Evolutionary conservation across 2,329 filamentous ascomycete species (phyloP).

Genomic region (Alternaria dauci): DNA sequence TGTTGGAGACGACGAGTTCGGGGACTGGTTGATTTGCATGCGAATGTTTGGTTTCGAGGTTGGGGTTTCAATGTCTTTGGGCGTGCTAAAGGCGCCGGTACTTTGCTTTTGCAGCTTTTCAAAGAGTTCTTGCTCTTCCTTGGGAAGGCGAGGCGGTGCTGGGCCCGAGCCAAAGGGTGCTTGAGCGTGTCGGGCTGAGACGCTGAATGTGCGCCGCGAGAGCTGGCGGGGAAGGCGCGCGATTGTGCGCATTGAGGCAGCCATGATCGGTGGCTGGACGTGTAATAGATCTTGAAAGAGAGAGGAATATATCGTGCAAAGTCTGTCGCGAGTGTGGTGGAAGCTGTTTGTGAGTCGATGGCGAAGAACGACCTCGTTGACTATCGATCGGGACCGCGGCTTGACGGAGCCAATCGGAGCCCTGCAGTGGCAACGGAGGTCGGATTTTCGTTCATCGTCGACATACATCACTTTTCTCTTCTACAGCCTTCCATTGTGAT

Average conservation of each 20-base stretch:
- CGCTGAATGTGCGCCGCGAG: constrained; percentile 33
- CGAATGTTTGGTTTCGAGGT: constrained; percentile 28
- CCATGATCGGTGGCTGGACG: neutral
- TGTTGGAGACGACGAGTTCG: constrained; percentile 19
- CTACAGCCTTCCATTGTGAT: neutral
- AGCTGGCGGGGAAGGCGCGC: constrained; percentile 38
- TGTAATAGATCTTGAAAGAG: neutral
- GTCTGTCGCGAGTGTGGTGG: neutral
- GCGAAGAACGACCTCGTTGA: constrained; percentile 11
- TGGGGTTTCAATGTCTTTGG: constrained; percentile 46
- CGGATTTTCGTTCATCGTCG: constrained; percentile 1
- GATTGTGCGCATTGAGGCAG: constrained; percentile 28
- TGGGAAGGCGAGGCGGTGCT: constrained; percentile 83
- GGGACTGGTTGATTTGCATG: constrained; percentile 48
- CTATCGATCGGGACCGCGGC: constrained; percentile 16
- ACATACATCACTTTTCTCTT: neutral
- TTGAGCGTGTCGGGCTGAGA: constrained; percentile 16
- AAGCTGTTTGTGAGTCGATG: constrained; percentile 10
- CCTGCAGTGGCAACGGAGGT: constrained; percentile 30
- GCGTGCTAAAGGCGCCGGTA: constrained; percentile 80
- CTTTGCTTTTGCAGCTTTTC: constrained; percentile 82
- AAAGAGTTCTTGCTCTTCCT: constrained; percentile 88
- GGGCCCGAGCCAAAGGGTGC: constrained; percentile 59
- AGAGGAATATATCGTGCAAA: neutral
- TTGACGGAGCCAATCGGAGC: constrained; percentile 32